Conservation (phyloP, 305 asterid genomes). For the Fraxinus velutina region DNA sequence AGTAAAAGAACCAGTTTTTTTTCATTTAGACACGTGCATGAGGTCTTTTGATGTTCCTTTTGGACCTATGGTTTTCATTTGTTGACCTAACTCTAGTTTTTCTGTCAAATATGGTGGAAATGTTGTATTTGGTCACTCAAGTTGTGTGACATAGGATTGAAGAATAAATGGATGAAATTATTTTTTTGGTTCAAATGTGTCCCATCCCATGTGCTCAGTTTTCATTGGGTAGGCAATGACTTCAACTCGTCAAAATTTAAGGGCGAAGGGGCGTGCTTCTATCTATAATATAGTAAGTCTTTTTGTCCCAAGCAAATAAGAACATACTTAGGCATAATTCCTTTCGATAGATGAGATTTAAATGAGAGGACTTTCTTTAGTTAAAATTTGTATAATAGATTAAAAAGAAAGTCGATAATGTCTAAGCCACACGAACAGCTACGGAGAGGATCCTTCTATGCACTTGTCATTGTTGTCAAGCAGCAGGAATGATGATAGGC, state of each 20-base stretch:
- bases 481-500: background rate
- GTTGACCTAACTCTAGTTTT: conserved; percentile 21
- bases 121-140: background rate
- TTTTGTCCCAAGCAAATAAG: background rate
- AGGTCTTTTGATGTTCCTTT: background rate
- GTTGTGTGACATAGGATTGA: background rate
- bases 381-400: background rate
- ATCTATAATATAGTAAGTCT: background rate
- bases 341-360: background rate
- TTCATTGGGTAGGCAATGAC: background rate
- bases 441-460: background rate
- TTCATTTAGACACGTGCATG: background rate
- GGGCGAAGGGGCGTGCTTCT: background rate
- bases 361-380: background rate
- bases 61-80: background rate
- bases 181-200: background rate
- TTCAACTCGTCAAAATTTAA: background rate
- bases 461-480: background rate
- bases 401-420: background rate
- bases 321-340: background rate
- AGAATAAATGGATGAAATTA: background rate
- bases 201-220: background rate
- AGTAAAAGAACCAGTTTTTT: background rate
- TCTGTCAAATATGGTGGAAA: conserved; percentile 10
- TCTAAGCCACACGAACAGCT: background rate